phyloP scores from a whole-genome alignment of 805 yeast species.

The Teunomyces aglyptinius region DNA sequence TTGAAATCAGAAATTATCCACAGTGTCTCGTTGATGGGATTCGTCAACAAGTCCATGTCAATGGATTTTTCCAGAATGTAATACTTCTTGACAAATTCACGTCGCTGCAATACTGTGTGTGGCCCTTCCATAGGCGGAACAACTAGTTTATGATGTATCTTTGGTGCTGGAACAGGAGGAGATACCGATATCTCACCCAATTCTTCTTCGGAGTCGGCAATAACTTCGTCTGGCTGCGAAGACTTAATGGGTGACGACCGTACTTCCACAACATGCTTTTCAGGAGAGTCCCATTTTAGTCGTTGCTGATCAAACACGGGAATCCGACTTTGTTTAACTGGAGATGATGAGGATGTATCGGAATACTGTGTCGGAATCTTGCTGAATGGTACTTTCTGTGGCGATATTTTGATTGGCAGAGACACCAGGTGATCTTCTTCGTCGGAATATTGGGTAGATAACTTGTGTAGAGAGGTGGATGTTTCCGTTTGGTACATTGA shows the following conservation, averaged over 20 bases:
- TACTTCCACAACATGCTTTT: constrained; percentile 4
- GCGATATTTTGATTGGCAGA: constrained; percentile 12
- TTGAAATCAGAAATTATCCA: constrained; percentile 40
- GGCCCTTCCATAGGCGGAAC: constrained; percentile 10
- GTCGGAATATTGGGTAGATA: constrained; percentile 29
- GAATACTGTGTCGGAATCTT: constrained; percentile 1
- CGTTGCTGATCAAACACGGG: constrained; percentile 4
- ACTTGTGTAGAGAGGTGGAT: constrained; percentile 15
- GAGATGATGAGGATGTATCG: neutral
- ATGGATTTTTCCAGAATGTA: constrained; percentile 19
- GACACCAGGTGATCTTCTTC: constrained; percentile 14
- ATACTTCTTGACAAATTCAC: constrained; percentile 27
- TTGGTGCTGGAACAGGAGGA: neutral
- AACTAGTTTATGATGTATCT: neutral
- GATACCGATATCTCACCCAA: constrained; percentile 14
- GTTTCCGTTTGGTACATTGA: constrained; percentile 9
- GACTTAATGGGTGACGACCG: constrained; percentile 1
- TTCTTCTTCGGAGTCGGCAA: constrained; percentile 26
- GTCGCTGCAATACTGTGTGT: constrained; percentile 32
- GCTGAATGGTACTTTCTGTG: constrained; percentile 5
- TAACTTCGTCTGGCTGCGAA: neutral
- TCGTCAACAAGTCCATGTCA: constrained; percentile 23
- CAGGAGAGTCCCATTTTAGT: constrained; percentile 16
- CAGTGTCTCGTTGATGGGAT: constrained; percentile 36
- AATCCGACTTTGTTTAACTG: neutral